Conservation (phyloP, 257 asterid species). For the Solanum sparsipilum region DNA sequence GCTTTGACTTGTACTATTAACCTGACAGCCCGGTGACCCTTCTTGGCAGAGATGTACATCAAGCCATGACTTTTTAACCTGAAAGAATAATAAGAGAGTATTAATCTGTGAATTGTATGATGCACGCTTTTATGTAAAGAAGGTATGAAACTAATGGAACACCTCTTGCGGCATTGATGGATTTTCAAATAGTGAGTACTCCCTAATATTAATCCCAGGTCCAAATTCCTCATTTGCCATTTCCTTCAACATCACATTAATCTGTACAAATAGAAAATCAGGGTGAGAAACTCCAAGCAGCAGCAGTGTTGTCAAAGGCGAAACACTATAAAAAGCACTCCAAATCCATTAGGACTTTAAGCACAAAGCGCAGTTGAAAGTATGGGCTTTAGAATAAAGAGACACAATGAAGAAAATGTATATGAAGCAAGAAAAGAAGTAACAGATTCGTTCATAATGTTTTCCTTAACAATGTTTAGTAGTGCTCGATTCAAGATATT, state of each 20-base stretch:
- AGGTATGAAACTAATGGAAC: background rate
- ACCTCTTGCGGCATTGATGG: constrained; percentile 78
- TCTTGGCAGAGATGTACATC: constrained; percentile 84
- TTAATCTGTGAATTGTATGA: background rate
- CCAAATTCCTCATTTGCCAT: constrained; percentile 69
- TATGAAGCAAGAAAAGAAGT: background rate
- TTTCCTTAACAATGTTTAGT: background rate
- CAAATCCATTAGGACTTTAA: background rate
- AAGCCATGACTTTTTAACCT: constrained; percentile 96
- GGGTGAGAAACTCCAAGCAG: background rate
- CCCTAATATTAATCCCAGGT: constrained; percentile 64
- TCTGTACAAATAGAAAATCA: constrained; percentile 31
- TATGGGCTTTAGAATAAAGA: background rate
- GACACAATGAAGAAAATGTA: background rate
- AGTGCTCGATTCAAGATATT: background rate
- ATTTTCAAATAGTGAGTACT: constrained; percentile 79
- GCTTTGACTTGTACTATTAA: constrained; percentile 37
- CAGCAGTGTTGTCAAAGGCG: background rate
- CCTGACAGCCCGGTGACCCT: constrained; percentile 68
- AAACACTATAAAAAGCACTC: background rate
- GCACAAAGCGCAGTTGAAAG: background rate
- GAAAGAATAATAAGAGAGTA: background rate
- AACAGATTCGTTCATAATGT: background rate
- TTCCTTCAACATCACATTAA: constrained; percentile 65
- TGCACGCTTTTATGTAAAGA: background rate